These are phyloP conservation scores for Blastobotrys americana DNA, from an alignment of 805 yeast species.

Conservation along the genomic window DNA sequence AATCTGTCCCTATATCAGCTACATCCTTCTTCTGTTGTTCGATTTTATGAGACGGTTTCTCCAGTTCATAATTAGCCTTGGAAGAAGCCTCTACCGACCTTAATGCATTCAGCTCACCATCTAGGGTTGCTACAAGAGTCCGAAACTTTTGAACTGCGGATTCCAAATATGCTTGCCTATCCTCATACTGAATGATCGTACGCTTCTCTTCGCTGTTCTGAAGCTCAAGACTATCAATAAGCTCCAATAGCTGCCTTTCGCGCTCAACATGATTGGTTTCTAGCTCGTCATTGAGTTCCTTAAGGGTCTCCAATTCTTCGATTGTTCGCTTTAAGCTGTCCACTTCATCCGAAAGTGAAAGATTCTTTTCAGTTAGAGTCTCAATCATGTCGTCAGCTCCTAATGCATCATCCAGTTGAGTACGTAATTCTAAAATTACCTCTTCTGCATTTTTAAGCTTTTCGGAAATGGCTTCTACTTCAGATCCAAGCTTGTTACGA, in stretches of 20 bases:
- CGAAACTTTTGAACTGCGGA: conserved; percentile 21
- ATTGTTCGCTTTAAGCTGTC: conserved; percentile 36
- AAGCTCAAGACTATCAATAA: conserved; percentile 28
- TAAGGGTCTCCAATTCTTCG: conserved; percentile 46
- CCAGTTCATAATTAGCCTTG: conserved; percentile 6
- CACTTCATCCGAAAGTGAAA: conserved; percentile 33
- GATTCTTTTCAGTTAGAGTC: conserved; percentile 34
- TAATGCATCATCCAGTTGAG: conserved; percentile 28
- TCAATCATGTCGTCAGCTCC: conserved; percentile 34
- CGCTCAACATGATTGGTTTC: conserved; percentile 40
- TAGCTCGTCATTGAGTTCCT: conserved; percentile 45
- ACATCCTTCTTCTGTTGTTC: conserved; percentile 14
- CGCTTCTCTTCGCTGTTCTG: conserved; percentile 14
- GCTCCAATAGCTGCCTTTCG: conserved; percentile 37
- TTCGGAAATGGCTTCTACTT: conserved; percentile 2
- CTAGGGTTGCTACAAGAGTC: conserved; percentile 25
- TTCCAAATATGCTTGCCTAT: conserved; percentile 34
- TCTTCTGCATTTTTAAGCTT: conserved; percentile 15
- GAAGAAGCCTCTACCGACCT: conserved; percentile 10
- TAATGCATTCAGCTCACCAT: conserved; percentile 21
- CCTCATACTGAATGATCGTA: conserved; percentile 23
- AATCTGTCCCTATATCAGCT: conserved; percentile 18
- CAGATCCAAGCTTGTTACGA: conserved; percentile 9
- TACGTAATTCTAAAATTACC: conserved; percentile 19
- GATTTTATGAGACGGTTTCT: conserved; percentile 9